These are phyloP conservation scores for Rhizopus delemar DNA, from an alignment of 371 early-diverging fungal genomes.

Conservation along the genomic window DNA sequence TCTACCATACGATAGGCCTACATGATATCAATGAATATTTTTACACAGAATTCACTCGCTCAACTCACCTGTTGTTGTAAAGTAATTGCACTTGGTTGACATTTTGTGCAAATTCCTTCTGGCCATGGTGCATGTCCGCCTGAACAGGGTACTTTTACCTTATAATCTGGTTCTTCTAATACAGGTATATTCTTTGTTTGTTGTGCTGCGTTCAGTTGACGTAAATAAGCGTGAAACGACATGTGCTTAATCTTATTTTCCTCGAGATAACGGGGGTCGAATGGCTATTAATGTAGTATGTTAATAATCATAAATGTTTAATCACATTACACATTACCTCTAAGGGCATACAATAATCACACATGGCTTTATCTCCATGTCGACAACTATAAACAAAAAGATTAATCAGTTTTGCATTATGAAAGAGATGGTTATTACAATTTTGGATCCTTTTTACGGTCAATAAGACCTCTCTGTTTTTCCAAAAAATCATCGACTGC, in stretches of 20 bases:
- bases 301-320: not conserved
- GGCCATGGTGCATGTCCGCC: conserved; percentile 91
- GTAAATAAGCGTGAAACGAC: conserved; percentile 93
- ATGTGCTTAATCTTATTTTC: conserved; percentile 95
- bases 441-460: conserved; percentile 73
- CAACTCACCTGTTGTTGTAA: conserved; percentile 79
- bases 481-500: conserved; percentile 82
- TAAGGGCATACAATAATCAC: conserved; percentile 96
- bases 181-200: conserved; percentile 76
- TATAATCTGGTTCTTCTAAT: conserved; percentile 81
- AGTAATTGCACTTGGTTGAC: conserved; percentile 94
- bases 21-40: conserved; percentile 12
- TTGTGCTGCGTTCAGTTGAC: conserved; percentile 67
- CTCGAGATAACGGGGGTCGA: conserved; percentile 81
- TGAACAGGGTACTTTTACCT: conserved; percentile 79
- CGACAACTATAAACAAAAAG: conserved; percentile 68
- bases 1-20: conserved; percentile 97
- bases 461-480: conserved; percentile 81
- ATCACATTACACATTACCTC: conserved; percentile 53
- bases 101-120: conserved; percentile 94
- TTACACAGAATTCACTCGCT: not conserved
- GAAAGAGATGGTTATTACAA: conserved; percentile 61
- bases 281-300: conserved; percentile 63
- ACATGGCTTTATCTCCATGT: conserved; percentile 92
- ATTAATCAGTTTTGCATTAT: not conserved